phyloP scores from a whole-genome alignment of 2,329 filamentous ascomycete species.

The Neopestalotiopsis clavispora region DNA sequence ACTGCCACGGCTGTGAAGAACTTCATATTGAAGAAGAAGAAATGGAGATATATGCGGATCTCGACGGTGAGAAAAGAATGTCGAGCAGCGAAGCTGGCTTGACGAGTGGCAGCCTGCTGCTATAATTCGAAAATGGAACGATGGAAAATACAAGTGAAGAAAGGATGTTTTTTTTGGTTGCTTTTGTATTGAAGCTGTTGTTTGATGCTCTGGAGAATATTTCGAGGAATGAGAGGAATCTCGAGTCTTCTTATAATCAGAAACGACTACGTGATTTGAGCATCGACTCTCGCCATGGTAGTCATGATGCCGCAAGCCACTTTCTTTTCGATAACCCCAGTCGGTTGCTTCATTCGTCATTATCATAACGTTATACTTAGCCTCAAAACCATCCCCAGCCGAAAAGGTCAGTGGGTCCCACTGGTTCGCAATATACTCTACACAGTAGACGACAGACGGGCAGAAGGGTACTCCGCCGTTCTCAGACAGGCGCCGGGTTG shows the following conservation, averaged over 20 bases:
- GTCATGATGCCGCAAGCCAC: background rate
- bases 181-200: background rate
- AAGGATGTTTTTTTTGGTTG: background rate
- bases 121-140: conserved; percentile 3
- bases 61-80: conserved; percentile 4
- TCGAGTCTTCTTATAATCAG: conserved; percentile 10
- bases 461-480: background rate
- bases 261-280: background rate
- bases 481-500: background rate
- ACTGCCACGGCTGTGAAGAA: conserved; percentile 9
- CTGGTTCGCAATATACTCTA: conserved; percentile 13
- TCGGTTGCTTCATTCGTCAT: conserved; percentile 8
- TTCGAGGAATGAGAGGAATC: background rate
- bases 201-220: conserved; percentile 7
- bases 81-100: background rate
- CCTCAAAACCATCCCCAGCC: background rate
- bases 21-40: background rate
- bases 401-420: background rate
- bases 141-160: background rate
- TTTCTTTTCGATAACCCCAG: background rate
- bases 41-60: background rate
- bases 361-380: conserved; percentile 13
- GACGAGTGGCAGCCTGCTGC: conserved; percentile 5
- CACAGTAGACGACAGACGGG: background rate
- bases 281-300: background rate